phyloP scores from a whole-genome alignment of 1,139 yeast genomes.

The Candida sp. region DNA sequence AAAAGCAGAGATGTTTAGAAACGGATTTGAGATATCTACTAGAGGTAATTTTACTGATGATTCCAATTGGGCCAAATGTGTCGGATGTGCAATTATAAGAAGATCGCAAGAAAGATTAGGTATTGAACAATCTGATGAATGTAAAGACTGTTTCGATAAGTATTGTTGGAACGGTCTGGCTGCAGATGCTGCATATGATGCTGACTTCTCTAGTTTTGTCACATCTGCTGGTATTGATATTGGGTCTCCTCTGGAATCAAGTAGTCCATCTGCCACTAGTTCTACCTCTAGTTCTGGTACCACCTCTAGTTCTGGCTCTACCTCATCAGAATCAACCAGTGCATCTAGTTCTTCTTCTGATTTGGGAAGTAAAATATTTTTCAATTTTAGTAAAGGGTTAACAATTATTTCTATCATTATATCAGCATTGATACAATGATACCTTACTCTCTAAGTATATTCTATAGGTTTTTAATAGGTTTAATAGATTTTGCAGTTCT shows the following conservation, averaged over 20 bases:
- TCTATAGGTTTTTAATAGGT: too few species aligned
- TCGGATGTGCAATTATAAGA: conserved; percentile 45
- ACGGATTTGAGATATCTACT: conserved; percentile 39
- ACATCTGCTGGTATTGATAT: not conserved
- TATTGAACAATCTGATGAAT: conserved; percentile 35
- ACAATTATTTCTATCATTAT: not conserved
- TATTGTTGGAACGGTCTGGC: conserved; percentile 38
- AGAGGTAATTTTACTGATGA: conserved; percentile 35
- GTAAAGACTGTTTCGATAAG: conserved; percentile 32
- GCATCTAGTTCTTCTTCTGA: not conserved
- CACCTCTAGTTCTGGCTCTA: not conserved
- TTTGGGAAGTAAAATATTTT: not conserved
- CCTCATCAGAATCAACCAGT: not conserved
- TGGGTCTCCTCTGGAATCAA: not conserved
- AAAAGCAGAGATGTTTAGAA: conserved; percentile 15
- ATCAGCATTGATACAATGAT: not conserved
- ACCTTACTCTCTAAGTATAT: too few species aligned
- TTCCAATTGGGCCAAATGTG: conserved; percentile 38
- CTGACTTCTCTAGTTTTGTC: not conserved
- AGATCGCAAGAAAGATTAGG: conserved; percentile 40
- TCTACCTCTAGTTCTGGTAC: not conserved
- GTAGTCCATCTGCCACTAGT: not conserved
- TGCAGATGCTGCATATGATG: conserved; percentile 1
- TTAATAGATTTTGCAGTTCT: too few species aligned
- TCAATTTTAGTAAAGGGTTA: not conserved